Evolutionary conservation across 257 asterid species (phyloP), one percentile per base, ranked within the genome.

Genomic region (Solanum lignicaule): DNA sequence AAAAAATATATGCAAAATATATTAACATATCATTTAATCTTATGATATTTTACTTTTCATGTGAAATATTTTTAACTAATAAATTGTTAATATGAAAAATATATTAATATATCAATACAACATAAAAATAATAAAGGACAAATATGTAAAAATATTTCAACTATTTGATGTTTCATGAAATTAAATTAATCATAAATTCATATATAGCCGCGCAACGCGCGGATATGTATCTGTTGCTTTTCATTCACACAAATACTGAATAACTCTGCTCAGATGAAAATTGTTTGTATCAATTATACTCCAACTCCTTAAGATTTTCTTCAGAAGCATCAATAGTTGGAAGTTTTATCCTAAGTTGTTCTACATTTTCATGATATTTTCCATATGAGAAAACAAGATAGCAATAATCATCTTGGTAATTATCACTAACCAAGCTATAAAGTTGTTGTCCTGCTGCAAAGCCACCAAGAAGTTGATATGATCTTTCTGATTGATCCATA

Each of bases 391-490:
- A 96, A 65, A 94, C 92, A 58, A 95, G 89, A 85, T 88, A 71
- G 39, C 39, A 88, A n/a, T 86, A 87, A 86, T 92, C 86, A 18
- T 86, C 90, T n/a, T 92, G 85, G 84, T 92, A 92, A 12, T 27
- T 29, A 58, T 58, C 2, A 31, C 89, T 86, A 38, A 89, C 94
- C 69, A 94, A 87, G 81, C 85, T 91, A 79, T 96, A 96, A 72
- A 96, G 88, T 6, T 88, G 93, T 62, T 95, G 96, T 55, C 98
- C 98, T 2, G 96, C 97, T 74, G 92, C 98, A 87, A 90, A 96
- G 5, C 94, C 94, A 5, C 99, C 98, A 10, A 95, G 95, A 88
- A 96, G 99, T 75, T 95, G 98, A 87, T 96, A 96, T 14, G 99
- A 96, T 90, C 93, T 92, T 91, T 96, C 95, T 0, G 98, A 92